Base-by-base conservation (phyloP, 805 yeast species). In the Wickerhamiella siamensis region DNA sequence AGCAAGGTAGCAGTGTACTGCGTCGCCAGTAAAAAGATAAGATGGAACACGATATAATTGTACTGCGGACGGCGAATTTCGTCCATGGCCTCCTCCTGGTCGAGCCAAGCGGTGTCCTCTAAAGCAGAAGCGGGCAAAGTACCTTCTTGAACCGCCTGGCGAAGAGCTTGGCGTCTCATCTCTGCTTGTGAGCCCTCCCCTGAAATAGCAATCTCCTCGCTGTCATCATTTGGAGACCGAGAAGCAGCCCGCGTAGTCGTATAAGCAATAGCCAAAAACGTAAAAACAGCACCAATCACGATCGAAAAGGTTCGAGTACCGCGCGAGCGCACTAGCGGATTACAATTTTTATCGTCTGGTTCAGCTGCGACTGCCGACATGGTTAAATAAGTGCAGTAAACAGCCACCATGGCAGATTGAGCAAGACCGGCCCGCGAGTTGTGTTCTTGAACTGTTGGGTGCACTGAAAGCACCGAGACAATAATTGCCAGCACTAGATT, bases 381-480 rank as follows among this genome's bases (percentile, higher is more conserved):
- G 2, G 86, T 77, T 51, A 91, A 65, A 57, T 91, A 91, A 0
- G 96, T 81, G 60, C 97, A 84, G 61, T 91, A 91, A 18, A 86
- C 71, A 10, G 88, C 78, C 31, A 94, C 97, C 87, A 93, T 87
- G 14, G 95, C 86, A 9, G 94, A 72, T 64, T 91, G 99, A 3
- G 98, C 96, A 39, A 91, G 66, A 1, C 98, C 99, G 1, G 95
- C 94, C 51, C 81, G 83, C 4, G 97, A 94, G 60, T 93, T 93
- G 54, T 72, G 75, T 57, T 84, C 96, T 61, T 91, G 97, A 17
- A 91, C 78, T 20, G 70, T 71, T 31, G 93, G 93, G 52, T 81
- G 74, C 33, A 93, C 71, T 0, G 95, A 82, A 43, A 86, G 58
- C 0, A 64, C 71, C 0, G 95, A 75, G 2, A 80, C 75, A 4